Evolutionary conservation across 805 yeast species (phyloP).

Genomic region (Metschnikowia amazonensis): DNA sequence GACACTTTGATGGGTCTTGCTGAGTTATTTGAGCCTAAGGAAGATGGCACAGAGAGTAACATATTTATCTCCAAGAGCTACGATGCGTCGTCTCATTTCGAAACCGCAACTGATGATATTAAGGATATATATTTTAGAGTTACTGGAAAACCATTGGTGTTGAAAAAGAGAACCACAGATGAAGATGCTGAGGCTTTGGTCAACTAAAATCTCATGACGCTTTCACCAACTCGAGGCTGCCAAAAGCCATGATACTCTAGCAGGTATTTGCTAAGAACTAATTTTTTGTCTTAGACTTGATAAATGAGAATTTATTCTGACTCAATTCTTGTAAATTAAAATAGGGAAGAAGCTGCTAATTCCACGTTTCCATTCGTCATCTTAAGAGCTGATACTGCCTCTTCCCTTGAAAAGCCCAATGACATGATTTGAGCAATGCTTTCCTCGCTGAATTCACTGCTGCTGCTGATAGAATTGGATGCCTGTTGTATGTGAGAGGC

Average conservation of each 20-base stretch:
- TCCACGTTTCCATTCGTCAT: conserved; percentile 77
- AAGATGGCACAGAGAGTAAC: conserved; percentile 76
- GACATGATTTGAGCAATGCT: conserved; percentile 40
- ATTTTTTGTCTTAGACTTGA: not conserved
- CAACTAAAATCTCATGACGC: not conserved
- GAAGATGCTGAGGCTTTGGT: conserved; percentile 24
- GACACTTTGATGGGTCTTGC: conserved; percentile 94
- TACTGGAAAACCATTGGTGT: conserved; percentile 85
- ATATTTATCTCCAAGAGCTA: conserved; percentile 84
- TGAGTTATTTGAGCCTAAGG: conserved; percentile 81
- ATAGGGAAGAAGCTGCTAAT: conserved; percentile 77
- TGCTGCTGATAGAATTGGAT: not conserved
- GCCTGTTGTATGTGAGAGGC: not conserved
- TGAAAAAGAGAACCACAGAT: conserved; percentile 67
- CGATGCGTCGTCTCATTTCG: conserved; percentile 94
- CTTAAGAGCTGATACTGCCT: conserved; percentile 62
- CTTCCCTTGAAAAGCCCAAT: conserved; percentile 66
- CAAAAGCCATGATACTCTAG: not conserved
- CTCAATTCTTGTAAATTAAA: conserved; percentile 24
- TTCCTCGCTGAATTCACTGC: conserved; percentile 1
- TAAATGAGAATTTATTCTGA: not conserved
- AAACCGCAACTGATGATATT: conserved; percentile 93
- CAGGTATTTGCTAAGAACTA: not conserved
- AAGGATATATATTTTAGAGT: conserved; percentile 90
- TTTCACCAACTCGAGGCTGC: not conserved